These are phyloP conservation scores for Kazachstania sp. DNA, from an alignment of 1,139 yeast species.

Conservation along the genomic window DNA sequence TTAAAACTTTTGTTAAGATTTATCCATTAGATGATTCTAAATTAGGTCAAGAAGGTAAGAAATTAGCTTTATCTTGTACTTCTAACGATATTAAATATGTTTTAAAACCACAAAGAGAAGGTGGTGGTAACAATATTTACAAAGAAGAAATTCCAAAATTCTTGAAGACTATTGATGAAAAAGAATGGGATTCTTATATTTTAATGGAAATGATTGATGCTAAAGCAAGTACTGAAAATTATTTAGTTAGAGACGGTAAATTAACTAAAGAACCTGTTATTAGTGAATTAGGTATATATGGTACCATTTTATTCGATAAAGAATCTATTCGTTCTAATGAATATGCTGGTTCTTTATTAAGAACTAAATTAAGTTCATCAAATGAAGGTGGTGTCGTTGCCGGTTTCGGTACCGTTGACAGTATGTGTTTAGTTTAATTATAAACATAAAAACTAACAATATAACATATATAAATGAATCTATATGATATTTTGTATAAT, in stretches of 20 bases:
- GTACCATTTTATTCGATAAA: slow-evolving; percentile 69
- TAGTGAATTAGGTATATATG: slow-evolving; percentile 87
- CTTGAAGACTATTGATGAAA: slow-evolving; percentile 49
- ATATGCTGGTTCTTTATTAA: slow-evolving; percentile 72
- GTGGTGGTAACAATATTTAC: slow-evolving; percentile 88
- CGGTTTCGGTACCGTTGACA: slow-evolving; percentile 94
- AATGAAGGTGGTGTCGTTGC: slow-evolving; percentile 99
- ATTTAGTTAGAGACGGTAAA: slow-evolving; percentile 59
- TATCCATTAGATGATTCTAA: slow-evolving; percentile 72
- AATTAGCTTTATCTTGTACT: slow-evolving; percentile 49
- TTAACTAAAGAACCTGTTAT: slow-evolving; percentile 60
- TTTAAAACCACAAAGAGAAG: slow-evolving; percentile 94
- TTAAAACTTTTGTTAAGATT: slow-evolving; percentile 71
- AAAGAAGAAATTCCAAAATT: slow-evolving; percentile 74
- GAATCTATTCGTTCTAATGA: slow-evolving; percentile 50
- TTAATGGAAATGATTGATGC: slow-evolving; percentile 90
- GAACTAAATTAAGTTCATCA: slow-evolving; percentile 79
- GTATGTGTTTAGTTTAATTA: slow-evolving; percentile 35
- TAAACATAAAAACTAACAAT: background rate
- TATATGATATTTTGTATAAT: background rate
- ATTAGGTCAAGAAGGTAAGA: slow-evolving; percentile 55
- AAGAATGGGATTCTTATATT: slow-evolving; percentile 84
- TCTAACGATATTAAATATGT: slow-evolving; percentile 42
- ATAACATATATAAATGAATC: too few species aligned
- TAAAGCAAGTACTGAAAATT: slow-evolving; percentile 49